Base-by-base conservation (phyloP, 176 grass and related monocot species). In the Pharus latifolius region DNA sequence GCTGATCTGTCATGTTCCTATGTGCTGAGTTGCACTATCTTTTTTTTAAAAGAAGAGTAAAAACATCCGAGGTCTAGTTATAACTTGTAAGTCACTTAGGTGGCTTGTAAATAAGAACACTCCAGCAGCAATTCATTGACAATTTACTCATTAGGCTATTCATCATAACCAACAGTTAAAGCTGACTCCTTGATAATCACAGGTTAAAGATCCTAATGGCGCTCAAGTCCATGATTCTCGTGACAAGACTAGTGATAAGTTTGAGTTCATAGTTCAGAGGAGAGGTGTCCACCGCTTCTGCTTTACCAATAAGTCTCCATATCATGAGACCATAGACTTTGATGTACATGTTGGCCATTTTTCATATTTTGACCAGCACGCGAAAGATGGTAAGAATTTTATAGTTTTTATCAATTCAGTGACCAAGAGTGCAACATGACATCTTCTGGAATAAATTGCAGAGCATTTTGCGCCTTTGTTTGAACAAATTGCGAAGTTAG, bases 261-360 rank as follows among this genome's bases (percentile, higher is more conserved):
- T 99, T 84, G 90, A 99, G 60, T 95, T 91, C 76, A 83, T 99
- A 74, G 96, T 88, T 52, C 94, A 93, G 32, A 90, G 78, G 83
- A 90, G 84, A 68, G 94, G 94, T 10, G 87, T 88, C 18, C 86
- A 93, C 73, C 89, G 87, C 37, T 98, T 98, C 50, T 91, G 96
- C 63, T 95, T 99, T 73, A 86, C 82, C 31, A 99, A 99, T 44
- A 99, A 84, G 62, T 99, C 90, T 4, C 96, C 90, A 1, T 95
- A 99, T 28, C 96, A 99, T 38, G 96, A 99, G 76, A 99, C 90
- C 60, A 80, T 99, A 61, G 96, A 99, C 69, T 99, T 99, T 60
- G 90, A 99, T 73, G 90, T 99, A 27, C 91, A 99, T 63, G 81
- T 99, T 56, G 89, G 87, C 20, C 96, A 99, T 83, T 99, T 95